phyloP scores from a whole-genome alignment of 116 monocot species.

The Papilionanthe hybrid region DNA sequence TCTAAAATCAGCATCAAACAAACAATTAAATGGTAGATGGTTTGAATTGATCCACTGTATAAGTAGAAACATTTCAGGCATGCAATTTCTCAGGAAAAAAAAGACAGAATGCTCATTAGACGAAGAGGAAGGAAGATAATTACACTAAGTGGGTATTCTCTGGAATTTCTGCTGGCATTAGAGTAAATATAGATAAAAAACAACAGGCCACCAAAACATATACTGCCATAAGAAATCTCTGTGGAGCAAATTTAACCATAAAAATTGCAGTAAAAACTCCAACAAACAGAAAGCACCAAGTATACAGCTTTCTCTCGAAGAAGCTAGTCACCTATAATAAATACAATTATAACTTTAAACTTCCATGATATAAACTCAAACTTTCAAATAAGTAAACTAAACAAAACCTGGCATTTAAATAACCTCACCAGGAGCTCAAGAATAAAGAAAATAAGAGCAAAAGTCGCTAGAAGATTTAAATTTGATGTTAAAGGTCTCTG shows the following conservation, averaged over 20 bases:
- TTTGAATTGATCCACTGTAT: neutral
- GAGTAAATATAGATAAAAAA: conserved; percentile 78
- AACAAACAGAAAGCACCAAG: conserved; percentile 64
- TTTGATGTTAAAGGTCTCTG: conserved; percentile 26
- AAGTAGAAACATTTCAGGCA: neutral
- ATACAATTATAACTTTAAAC: neutral
- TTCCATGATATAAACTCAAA: neutral
- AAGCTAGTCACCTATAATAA: conserved; percentile 67
- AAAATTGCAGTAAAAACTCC: conserved; percentile 44
- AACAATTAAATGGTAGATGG: conserved; percentile 1
- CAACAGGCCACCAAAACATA: conserved; percentile 59
- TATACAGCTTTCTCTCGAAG: conserved; percentile 76
- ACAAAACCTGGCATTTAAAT: neutral
- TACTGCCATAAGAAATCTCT: conserved; percentile 33
- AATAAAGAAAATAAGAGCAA: conserved; percentile 39
- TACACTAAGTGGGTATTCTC: conserved; percentile 83
- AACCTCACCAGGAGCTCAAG: conserved; percentile 76
- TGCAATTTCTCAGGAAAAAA: neutral
- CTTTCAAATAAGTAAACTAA: neutral
- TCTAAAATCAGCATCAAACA: neutral
- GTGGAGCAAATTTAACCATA: conserved; percentile 17
- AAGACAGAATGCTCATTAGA: neutral
- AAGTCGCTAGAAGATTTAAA: conserved; percentile 37
- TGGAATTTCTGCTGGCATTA: conserved; percentile 97
- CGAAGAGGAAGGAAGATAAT: conserved; percentile 22